A percentile compares a stretch with the other conserved stretches of the same genome.
Evolutionary conservation across 495 filamentous ascomycete genomes (phyloP).

Genomic region (Staphylotrichum longicolle): DNA sequence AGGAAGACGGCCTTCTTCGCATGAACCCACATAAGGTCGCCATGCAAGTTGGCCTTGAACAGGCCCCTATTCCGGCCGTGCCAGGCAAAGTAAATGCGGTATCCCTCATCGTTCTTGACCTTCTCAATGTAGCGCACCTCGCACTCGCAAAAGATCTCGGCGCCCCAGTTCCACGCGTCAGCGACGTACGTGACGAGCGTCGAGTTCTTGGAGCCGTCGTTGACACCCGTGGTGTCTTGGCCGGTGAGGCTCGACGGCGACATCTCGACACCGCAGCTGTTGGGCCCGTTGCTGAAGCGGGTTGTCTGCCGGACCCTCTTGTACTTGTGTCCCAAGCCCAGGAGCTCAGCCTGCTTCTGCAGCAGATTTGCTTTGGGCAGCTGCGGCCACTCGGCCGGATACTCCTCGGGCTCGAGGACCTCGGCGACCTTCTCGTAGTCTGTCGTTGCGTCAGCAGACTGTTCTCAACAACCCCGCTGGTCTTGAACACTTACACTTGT

Average conservation of each 20-base stretch:
- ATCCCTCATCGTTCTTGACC: conserved; percentile 49
- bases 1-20: conserved; percentile 60
- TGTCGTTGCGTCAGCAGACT: conserved; percentile 14
- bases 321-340: conserved; percentile 55
- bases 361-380: conserved; percentile 58
- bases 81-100: conserved; percentile 65
- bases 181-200: conserved; percentile 64
- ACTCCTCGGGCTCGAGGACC: conserved; percentile 59
- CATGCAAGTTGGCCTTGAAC: conserved; percentile 56
- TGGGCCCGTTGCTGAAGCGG: conserved; percentile 57
- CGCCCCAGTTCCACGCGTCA: conserved; percentile 76
- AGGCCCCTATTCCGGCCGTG: conserved; percentile 57
- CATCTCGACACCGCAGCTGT: conserved; percentile 63
- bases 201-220: conserved; percentile 66
- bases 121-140: conserved; percentile 66
- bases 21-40: conserved; percentile 67
- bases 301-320: conserved; percentile 60
- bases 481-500: conserved; percentile 47
- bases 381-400: conserved; percentile 55
- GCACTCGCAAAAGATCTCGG: conserved; percentile 70
- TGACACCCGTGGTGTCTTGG: conserved; percentile 61
- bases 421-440: conserved; percentile 56
- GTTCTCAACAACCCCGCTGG: neutral
- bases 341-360: conserved; percentile 50
- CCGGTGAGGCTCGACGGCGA: conserved; percentile 56